Evolutionary conservation across 805 yeast species (phyloP).

Genomic region (Saturnispora besseyi): DNA sequence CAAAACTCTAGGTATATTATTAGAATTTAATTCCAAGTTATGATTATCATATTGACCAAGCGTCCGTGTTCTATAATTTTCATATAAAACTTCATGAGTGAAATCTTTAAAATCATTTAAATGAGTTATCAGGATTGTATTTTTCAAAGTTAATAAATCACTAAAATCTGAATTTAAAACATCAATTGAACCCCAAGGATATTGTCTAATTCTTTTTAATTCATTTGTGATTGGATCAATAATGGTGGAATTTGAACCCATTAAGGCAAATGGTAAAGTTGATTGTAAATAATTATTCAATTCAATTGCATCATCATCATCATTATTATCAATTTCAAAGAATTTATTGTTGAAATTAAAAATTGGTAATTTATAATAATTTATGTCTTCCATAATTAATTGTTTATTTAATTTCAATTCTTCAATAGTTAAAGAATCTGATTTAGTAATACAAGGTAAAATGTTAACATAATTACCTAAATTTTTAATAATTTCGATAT

Average conservation of each 20-base stretch:
- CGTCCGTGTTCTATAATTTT: slow-evolving; percentile 73
- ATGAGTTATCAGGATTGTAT: slow-evolving; percentile 73
- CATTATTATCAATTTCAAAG: slow-evolving; percentile 22
- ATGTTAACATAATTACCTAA: slow-evolving; percentile 70
- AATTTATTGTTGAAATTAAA: slow-evolving; percentile 68
- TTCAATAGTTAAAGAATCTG: slow-evolving; percentile 64
- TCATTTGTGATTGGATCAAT: slow-evolving; percentile 31
- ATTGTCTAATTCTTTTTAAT: slow-evolving; percentile 41
- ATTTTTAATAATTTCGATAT: slow-evolving; percentile 59
- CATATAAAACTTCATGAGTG: slow-evolving; percentile 82
- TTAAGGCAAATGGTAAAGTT: slow-evolving; percentile 54
- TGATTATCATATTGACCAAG: slow-evolving; percentile 11
- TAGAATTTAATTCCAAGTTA: background rate
- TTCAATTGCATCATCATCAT: slow-evolving; percentile 26
- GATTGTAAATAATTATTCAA: slow-evolving; percentile 34
- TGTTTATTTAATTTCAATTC: slow-evolving; percentile 68
- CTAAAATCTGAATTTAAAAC: slow-evolving; percentile 59
- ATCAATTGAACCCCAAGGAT: slow-evolving; percentile 61
- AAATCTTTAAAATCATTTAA: slow-evolving; percentile 80
- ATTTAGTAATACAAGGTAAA: slow-evolving; percentile 72
- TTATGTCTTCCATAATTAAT: slow-evolving; percentile 69
- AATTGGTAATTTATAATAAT: slow-evolving; percentile 58
- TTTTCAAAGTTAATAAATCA: slow-evolving; percentile 74
- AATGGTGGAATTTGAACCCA: slow-evolving; percentile 42
- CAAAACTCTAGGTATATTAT: slow-evolving; percentile 6